Conservation (phyloP, 345 rosid species). For the Hevea brasiliensis region DNA sequence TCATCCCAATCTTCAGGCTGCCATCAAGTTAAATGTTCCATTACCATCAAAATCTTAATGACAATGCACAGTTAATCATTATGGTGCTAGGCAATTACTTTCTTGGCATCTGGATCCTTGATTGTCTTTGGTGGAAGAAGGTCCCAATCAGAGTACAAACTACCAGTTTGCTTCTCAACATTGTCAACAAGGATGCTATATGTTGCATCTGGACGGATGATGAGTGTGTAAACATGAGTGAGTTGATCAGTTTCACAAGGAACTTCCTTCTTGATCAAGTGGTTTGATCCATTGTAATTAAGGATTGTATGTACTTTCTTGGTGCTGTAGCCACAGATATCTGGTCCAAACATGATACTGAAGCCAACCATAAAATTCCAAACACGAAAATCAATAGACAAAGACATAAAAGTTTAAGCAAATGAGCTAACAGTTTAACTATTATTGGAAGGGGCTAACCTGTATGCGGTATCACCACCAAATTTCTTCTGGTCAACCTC, state of each 20-base stretch:
- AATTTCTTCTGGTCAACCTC: constrained; percentile 92
- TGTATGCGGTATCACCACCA: constrained; percentile 96
- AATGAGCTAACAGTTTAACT: not conserved
- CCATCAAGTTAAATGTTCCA: constrained; percentile 7
- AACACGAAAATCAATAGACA: not conserved
- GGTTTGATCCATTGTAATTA: constrained; percentile 72
- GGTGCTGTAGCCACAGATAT: constrained; percentile 95
- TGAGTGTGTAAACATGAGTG: constrained; percentile 84
- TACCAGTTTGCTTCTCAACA: constrained; percentile 89
- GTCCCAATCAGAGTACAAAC: constrained; percentile 90
- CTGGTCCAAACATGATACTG: constrained; percentile 99
- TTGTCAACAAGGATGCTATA: constrained; percentile 90
- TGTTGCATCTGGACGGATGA: constrained; percentile 91
- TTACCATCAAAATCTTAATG: constrained; percentile 2
- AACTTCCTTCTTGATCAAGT: constrained; percentile 94
- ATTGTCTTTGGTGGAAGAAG: constrained; percentile 86
- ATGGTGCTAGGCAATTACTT: constrained; percentile 38
- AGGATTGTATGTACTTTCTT: constrained; percentile 99
- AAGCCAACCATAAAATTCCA: constrained; percentile 21
- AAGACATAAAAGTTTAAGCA: not conserved
- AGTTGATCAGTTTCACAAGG: constrained; percentile 99
- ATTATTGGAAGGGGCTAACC: too few relatives aligned
- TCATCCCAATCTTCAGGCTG: constrained; percentile 99
- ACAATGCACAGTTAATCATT: not conserved
- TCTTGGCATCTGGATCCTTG: constrained; percentile 92